Evolutionary conservation across 257 asterid species (phyloP).

Genomic region (Nicotiana otophora): DNA sequence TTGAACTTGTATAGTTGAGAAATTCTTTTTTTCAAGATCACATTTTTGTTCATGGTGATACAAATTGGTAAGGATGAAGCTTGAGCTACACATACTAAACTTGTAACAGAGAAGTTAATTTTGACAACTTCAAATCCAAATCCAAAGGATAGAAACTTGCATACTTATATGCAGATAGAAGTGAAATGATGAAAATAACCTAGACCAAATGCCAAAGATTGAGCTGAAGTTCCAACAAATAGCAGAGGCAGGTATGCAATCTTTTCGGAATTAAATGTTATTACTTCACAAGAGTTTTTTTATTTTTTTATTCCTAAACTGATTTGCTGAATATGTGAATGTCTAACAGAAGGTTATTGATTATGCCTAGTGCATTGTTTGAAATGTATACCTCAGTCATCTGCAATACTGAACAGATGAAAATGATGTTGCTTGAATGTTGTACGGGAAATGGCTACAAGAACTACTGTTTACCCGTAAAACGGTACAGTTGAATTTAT

Average conservation of each 20-base stretch:
- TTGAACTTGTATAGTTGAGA: constrained; percentile 2
- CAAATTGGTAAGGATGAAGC: background rate
- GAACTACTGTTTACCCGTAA: too few relatives aligned
- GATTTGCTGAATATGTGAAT: background rate
- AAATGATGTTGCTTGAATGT: too few relatives aligned
- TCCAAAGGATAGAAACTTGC: background rate
- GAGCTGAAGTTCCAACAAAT: background rate
- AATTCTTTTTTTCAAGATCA: background rate
- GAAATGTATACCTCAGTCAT: too few relatives aligned
- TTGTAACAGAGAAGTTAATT: background rate
- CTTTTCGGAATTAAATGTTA: background rate
- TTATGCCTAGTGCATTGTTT: too few relatives aligned
- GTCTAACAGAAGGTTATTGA: background rate
- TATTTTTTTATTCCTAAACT: background rate
- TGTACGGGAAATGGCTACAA: too few relatives aligned
- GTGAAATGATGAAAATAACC: background rate
- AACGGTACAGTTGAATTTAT: too few relatives aligned
- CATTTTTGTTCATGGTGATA: background rate
- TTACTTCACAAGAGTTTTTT: background rate
- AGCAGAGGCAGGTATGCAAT: background rate
- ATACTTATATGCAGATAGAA: background rate
- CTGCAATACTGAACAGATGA: too few relatives aligned
- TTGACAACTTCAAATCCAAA: background rate
- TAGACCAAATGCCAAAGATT: too few relatives aligned
- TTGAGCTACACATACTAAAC: background rate